phyloP scores from a whole-genome alignment of 148 eudicot genomes.

The Cornus controversa region DNA sequence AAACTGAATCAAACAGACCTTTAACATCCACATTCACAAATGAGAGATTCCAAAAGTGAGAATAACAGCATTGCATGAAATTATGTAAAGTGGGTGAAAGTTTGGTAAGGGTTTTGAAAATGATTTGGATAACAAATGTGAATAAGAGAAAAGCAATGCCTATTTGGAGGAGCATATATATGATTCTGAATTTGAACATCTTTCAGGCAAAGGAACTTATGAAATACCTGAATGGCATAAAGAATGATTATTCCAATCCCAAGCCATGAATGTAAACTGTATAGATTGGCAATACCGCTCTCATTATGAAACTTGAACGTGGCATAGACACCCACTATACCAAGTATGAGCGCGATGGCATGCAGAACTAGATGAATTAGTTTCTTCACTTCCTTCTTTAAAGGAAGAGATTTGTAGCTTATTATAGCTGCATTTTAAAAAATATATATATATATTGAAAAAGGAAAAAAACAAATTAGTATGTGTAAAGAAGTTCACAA shows the following conservation, averaged over 20 bases:
- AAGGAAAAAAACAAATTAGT: too few species aligned
- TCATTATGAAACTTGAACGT: slow-evolving; percentile 91
- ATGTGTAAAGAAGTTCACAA: too few species aligned
- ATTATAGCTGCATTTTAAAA: slow-evolving; percentile 65
- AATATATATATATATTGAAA: too few species aligned
- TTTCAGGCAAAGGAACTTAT: background rate
- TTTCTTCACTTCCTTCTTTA: slow-evolving; percentile 69
- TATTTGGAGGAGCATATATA: background rate
- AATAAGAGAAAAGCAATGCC: background rate
- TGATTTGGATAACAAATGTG: too few species aligned
- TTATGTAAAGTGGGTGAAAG: background rate
- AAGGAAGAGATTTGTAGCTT: slow-evolving; percentile 80
- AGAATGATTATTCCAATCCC: slow-evolving; percentile 77
- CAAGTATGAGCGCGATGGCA: slow-evolving; percentile 73
- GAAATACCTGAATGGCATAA: slow-evolving; percentile 72
- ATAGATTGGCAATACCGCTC: slow-evolving; percentile 64
- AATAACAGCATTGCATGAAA: background rate
- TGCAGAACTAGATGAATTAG: slow-evolving; percentile 77
- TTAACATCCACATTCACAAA: background rate
- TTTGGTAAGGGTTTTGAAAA: background rate
- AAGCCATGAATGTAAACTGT: slow-evolving; percentile 94
- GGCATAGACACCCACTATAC: slow-evolving; percentile 66
- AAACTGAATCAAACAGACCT: too few species aligned
- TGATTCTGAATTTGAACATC: background rate
- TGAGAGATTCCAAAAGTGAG: background rate